Evolutionary conservation across 1,284 basidiomycete species (phyloP).

Genomic region (Pseudozyma hubeiensis): DNA sequence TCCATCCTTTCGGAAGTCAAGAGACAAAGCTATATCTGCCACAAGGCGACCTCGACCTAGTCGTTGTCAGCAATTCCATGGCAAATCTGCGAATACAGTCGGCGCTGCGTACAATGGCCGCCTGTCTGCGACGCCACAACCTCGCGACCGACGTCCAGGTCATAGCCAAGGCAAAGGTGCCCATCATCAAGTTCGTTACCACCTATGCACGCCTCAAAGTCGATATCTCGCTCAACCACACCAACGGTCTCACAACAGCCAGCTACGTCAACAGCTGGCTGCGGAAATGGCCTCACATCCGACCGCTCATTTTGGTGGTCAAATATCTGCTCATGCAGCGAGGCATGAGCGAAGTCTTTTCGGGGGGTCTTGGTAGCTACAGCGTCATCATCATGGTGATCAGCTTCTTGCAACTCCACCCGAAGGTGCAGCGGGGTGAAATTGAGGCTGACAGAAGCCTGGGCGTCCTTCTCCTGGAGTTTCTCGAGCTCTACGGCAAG

Average conservation of each 20-base stretch:
- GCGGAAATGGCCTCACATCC: slow-evolving; percentile 79
- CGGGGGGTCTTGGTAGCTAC: slow-evolving; percentile 93
- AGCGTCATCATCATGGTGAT: slow-evolving; percentile 92
- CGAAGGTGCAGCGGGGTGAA: slow-evolving; percentile 87
- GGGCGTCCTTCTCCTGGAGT: slow-evolving; percentile 91
- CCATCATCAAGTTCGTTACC: slow-evolving; percentile 92
- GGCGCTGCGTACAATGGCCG: slow-evolving; percentile 70
- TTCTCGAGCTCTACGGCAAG: slow-evolving; percentile 93
- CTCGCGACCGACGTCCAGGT: slow-evolving; percentile 77
- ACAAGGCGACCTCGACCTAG: slow-evolving; percentile 76
- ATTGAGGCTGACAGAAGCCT: slow-evolving; percentile 88
- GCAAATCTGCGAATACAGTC: slow-evolving; percentile 67
- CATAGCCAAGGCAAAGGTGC: slow-evolving; percentile 89
- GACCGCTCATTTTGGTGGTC: slow-evolving; percentile 76
- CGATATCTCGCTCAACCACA: slow-evolving; percentile 68
- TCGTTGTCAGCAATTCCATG: slow-evolving; percentile 70
- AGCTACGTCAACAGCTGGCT: slow-evolving; percentile 85
- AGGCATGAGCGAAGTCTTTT: slow-evolving; percentile 96
- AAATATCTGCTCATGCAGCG: slow-evolving; percentile 91
- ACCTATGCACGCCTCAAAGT: slow-evolving; percentile 72
- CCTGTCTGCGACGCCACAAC: slow-evolving; percentile 71
- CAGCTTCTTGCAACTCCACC: slow-evolving; percentile 95
- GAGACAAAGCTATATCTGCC: slow-evolving; percentile 95
- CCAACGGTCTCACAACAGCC: slow-evolving; percentile 83
- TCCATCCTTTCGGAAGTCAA: slow-evolving; percentile 91